Percentiles rank a stretch among this genome's conserved stretches.
phyloP scores from a whole-genome alignment of 2,329 filamentous ascomycete genomes.

The Penicillium expansum region DNA sequence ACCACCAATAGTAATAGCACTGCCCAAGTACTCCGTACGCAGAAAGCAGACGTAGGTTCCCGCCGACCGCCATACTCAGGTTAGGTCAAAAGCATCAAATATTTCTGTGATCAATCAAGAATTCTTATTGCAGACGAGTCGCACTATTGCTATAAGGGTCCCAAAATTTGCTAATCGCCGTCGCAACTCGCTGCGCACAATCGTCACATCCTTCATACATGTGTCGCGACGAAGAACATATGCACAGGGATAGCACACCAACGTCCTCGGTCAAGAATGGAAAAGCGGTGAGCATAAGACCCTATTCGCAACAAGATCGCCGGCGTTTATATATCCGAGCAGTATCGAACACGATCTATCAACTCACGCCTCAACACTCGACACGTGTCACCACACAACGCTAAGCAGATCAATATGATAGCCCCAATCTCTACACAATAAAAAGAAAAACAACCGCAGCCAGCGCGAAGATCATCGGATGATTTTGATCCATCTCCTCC shows the following conservation, averaged over 20 bases:
- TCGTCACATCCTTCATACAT: not conserved
- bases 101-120: not conserved
- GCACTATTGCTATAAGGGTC: no score
- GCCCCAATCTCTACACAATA: not conserved
- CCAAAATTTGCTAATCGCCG: not conserved
- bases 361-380: not conserved
- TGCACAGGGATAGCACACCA: not conserved
- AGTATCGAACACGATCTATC: constrained; percentile 7
- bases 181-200: not conserved
- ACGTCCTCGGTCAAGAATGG: not conserved
- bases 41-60: not conserved
- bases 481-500: not conserved
- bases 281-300: not conserved
- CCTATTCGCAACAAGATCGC: not conserved
- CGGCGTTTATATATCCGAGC: not conserved
- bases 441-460: not conserved
- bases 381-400: not conserved
- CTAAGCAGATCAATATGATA: not conserved
- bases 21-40: no score
- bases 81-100: not conserved
- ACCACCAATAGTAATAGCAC: not conserved
- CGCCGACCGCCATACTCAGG: not conserved
- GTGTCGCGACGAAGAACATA: not conserved
- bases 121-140: no score
- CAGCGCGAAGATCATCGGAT: not conserved